Base-by-base conservation (phyloP, 1,284 basidiomycete genomes). In the Rhodotorula sp. region DNA sequence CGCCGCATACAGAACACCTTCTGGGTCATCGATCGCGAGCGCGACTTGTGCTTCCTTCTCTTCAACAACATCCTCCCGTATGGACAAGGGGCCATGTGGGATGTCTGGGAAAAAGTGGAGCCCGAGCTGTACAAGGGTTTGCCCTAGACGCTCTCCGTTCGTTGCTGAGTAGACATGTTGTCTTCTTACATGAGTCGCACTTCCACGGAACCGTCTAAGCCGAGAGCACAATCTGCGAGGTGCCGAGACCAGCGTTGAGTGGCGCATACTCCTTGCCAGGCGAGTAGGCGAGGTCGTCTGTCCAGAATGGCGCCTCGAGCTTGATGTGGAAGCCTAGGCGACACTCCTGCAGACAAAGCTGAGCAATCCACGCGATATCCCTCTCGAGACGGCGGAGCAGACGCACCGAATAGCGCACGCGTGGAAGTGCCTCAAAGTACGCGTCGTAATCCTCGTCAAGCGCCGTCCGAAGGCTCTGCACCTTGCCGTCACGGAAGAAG, bases 351-450 rank as follows among this genome's bases (percentile, higher is more conserved):
- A 42, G 17, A 0, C 5, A 3, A 25, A 48, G 13, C 16, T 19
- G 19, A 41, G 34, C 60, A 58, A 12, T 7, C 17, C 13, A 13
- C 45, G 9, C 48, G 44, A 25, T 25, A 16, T 58, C 0, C 34
- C 9, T 23, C 25, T 8, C 41, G 57, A 19, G n/a, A 25, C 23
- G 27, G 48, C 7, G 34, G 52, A 17, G 14, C 4, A 17, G 25
- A 27, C 70, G 63, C 27, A 71, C 66, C 50, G 60, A 67, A 56
- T 78, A 80, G 23, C 68, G 67, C 7, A 81, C 79, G 46, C 76
- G 78, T 25, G 79, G 79, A 57, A 80, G 71, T 7, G 21, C 45
- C 10, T 60, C 67, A 48, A 80, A 81, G 72, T 77, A 80, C 16
- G 19, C 46, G 60, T 81, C 79, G 54, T 70, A 80, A 10, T 54